Base-by-base conservation (phyloP, 768 basidiomycete genomes). In the Boletales sp. region DNA sequence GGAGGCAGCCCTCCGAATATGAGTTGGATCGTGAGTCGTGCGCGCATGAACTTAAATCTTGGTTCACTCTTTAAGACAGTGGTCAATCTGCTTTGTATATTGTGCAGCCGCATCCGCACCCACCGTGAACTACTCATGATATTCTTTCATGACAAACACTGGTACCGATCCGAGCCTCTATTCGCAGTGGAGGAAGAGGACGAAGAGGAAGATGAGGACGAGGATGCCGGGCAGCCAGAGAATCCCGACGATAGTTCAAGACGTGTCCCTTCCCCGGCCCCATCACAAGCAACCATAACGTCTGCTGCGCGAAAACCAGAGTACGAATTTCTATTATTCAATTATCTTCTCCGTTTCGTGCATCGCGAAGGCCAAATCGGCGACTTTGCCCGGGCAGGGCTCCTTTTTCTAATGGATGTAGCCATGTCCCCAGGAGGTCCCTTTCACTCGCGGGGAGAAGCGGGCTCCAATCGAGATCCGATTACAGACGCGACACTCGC, bases 241-340 rank as follows among this genome's bases (percentile, higher is more conserved):
- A 45, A 60, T 10, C 15, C 48, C 14, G 38, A 48, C 43, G 51
- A 53, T 32, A 24, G 31, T 43, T 50, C 43, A 43, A 52, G 50
- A 30, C 70, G 68, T 14, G 53, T 70, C 5, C 58, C 75, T 2
- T 90, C 89, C 4, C 85, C 87, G 0, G 69, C 81, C 17, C 77
- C 80, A 7, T 86, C 86, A 1, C 79, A 82, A 49, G 69, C 68
- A 7, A 86, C 83, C 4, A 69, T 80, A 31, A 81, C 72, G 30
- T 82, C 80, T 11, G 76, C 69, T 4, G 65, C 68, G 17, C 84
- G 81, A 62, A 89, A 87, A 65, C 74, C 90, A 17, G 92, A 95
- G 70, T 95, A 95, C 61, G 94, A 98, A 64, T 97, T 97, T 62
- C 81, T 95, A 27, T 76, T 97, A 12, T 97, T 97, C 76, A 91